phyloP scores from a whole-genome alignment of 2,329 filamentous ascomycete genomes.

The Alternaria triticimaculans region DNA sequence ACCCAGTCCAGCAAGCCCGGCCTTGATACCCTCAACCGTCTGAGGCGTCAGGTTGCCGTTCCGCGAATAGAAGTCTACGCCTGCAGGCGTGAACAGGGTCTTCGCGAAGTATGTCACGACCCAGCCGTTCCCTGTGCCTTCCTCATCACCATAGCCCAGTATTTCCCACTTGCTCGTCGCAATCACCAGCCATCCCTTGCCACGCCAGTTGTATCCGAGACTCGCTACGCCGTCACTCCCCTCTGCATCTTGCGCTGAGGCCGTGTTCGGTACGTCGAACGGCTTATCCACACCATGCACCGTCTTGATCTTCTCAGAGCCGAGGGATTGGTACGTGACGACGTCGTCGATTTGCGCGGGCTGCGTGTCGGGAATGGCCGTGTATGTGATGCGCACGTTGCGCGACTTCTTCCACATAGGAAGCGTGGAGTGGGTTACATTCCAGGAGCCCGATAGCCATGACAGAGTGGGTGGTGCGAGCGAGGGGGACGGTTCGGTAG shows the following conservation, averaged over 20 bases:
- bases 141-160: constrained; percentile 72
- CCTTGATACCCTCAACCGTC: constrained; percentile 64
- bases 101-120: constrained; percentile 84
- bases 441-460: constrained; percentile 44
- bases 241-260: not conserved
- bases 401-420: constrained; percentile 79
- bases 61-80: constrained; percentile 78
- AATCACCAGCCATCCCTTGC: constrained; percentile 75
- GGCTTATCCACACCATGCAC: constrained; percentile 71
- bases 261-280: constrained; percentile 34
- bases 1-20: constrained; percentile 60
- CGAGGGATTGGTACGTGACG: constrained; percentile 70
- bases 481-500: constrained; percentile 20
- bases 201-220: constrained; percentile 68
- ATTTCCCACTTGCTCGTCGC: constrained; percentile 82
- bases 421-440: constrained; percentile 49
- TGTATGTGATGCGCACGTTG: constrained; percentile 83
- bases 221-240: constrained; percentile 56
- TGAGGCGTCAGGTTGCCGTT: constrained; percentile 62
- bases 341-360: constrained; percentile 67
- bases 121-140: constrained; percentile 63
- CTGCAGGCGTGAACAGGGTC: constrained; percentile 82
- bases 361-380: constrained; percentile 40
- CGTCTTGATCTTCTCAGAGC: constrained; percentile 60
- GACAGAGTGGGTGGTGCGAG: constrained; percentile 46